Evolutionary conservation across 2,329 filamentous ascomycete genomes (phyloP).

Genomic region (Aspergillus sp.): DNA sequence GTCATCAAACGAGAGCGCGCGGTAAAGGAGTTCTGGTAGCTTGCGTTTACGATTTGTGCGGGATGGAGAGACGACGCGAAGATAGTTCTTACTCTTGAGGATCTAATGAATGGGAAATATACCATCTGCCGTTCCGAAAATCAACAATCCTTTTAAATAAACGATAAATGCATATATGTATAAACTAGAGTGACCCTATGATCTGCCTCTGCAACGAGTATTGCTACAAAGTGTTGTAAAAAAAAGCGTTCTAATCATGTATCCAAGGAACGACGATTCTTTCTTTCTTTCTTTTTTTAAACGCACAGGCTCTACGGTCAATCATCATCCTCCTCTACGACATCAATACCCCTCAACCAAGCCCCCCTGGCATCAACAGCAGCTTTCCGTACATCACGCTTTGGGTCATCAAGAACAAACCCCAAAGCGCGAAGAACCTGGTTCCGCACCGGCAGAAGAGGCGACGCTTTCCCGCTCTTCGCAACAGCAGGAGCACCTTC

Average conservation of each 20-base stretch:
- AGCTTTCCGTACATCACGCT: conserved; percentile 61
- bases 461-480: conserved; percentile 34
- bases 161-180: neutral
- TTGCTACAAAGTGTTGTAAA: too few species aligned
- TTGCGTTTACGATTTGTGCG: neutral
- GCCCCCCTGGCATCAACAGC: conserved; percentile 62
- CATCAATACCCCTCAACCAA: conserved; percentile 59
- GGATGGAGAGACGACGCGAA: neutral
- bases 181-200: neutral
- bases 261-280: neutral
- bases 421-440: conserved; percentile 58
- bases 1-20: neutral
- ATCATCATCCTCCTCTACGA: conserved; percentile 58
- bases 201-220: neutral
- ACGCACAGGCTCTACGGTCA: neutral
- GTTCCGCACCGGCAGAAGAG: conserved; percentile 57
- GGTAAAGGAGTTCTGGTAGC: conserved; percentile 13
- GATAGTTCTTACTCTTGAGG: neutral
- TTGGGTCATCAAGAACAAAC: conserved; percentile 60
- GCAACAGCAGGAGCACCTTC: conserved; percentile 24
- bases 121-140: neutral
- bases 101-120: neutral
- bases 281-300: too few species aligned
- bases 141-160: neutral
- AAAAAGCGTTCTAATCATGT: neutral